Evolutionary conservation across 2,329 filamentous ascomycete genomes (phyloP).

Genomic region (Talaromyces atroroseus): DNA sequence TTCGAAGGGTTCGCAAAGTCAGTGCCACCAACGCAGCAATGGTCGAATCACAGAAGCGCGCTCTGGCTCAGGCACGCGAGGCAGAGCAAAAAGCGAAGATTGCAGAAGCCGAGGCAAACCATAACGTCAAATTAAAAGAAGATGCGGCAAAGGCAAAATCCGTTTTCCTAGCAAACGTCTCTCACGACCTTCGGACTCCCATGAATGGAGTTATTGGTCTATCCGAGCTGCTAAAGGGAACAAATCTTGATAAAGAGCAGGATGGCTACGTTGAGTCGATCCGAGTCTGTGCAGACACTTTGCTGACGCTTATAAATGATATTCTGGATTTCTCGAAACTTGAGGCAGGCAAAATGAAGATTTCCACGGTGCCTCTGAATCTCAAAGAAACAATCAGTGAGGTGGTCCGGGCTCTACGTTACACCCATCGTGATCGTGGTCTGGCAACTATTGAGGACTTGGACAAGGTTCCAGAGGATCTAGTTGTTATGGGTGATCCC

Average conservation of each 20-base stretch:
- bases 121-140: constrained; percentile 61
- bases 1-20: constrained; percentile 56
- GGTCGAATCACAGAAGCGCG: constrained; percentile 60
- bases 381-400: constrained; percentile 63
- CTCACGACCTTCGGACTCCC: constrained; percentile 80
- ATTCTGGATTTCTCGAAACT: constrained; percentile 85
- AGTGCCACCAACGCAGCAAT: constrained; percentile 60
- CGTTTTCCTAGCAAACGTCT: constrained; percentile 93
- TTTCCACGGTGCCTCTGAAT: constrained; percentile 77
- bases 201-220: constrained; percentile 89
- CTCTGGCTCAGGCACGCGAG: constrained; percentile 56
- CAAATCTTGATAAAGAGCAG: constrained; percentile 52
- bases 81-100: constrained; percentile 61
- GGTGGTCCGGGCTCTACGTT: constrained; percentile 58
- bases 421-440: constrained; percentile 57
- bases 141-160: constrained; percentile 73
- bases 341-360: constrained; percentile 81
- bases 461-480: constrained; percentile 51
- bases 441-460: constrained; percentile 60
- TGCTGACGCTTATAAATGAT: constrained; percentile 85
- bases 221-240: constrained; percentile 57
- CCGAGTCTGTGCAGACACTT: constrained; percentile 62
- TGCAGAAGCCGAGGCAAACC: constrained; percentile 59
- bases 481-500: constrained; percentile 77
- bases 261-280: constrained; percentile 60